phyloP scores from a whole-genome alignment of 2,329 filamentous ascomycete species.

The Colletotrichum camelliae region DNA sequence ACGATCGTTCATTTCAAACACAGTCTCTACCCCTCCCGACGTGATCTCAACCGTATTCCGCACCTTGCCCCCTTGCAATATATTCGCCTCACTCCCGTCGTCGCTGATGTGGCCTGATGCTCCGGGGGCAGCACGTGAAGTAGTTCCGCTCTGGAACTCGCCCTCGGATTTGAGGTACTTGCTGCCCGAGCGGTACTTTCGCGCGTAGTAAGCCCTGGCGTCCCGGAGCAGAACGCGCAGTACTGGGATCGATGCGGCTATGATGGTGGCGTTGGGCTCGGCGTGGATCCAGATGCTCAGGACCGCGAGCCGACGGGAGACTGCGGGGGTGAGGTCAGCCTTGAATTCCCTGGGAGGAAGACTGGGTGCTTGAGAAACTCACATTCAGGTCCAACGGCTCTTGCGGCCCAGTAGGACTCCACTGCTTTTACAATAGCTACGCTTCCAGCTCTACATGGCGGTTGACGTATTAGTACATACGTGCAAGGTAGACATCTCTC shows the following conservation, averaged over 20 bases:
- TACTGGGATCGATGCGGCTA: constrained; percentile 36
- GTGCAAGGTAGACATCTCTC: too few species aligned
- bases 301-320: not conserved
- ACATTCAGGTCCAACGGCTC: not conserved
- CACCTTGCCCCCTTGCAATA: not conserved
- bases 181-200: not conserved
- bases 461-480: not conserved
- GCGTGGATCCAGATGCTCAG: constrained; percentile 30
- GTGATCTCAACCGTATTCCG: not conserved
- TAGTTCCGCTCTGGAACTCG: not conserved
- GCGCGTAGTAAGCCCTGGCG: not conserved
- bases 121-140: not conserved
- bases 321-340: accelerated
- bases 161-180: not conserved
- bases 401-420: not conserved
- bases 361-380: not conserved
- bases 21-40: not conserved
- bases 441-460: not conserved
- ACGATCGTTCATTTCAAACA: not conserved
- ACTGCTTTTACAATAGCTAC: not conserved
- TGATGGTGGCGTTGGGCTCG: constrained; percentile 29
- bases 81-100: not conserved
- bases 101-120: not conserved
- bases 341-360: not conserved
- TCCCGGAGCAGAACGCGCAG: constrained; percentile 30